Base-by-base conservation (phyloP, 352 stramenopile genomes). In the Globisporangium abappressorium region DNA sequence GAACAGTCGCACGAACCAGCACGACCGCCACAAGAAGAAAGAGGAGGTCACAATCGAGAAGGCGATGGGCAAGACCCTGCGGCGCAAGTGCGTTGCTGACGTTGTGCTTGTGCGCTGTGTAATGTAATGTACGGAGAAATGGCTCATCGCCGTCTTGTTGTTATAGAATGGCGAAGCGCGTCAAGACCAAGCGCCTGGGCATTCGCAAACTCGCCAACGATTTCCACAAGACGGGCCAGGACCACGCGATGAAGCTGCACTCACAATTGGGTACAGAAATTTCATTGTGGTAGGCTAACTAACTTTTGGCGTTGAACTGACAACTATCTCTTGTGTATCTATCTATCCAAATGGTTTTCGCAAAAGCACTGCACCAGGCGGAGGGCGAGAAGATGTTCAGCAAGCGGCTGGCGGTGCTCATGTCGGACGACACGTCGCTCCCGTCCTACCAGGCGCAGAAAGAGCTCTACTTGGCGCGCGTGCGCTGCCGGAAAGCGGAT, bases 331-430 rank as follows among this genome's bases (percentile, higher is more conserved):
- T 59, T 7, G 55, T 33, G 34, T 51, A 70, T 41, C 46, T 14
- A 33, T 26, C 22, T 60, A 4, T 15, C 61, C 55, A 53, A 47
- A 18, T 34, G 7, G 9, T 36, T 51, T 51, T 33, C 11, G 38
- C 24, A 46, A 18, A 59, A 92, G 86, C 78, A 5, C 66, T 94
- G 24, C 82, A 77, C 30, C 80, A 85, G 49, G 86, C 81, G 0
- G 75, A 92, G 54, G 75, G 79, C 20, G 86, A 92, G 53, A 80
- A 84, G 62, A 81, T 91, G 78, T 87, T 90, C 46, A 64, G 62
- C 61, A 90, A 76, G 64, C 73, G 82, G 1, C 64, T 91, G 36
- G 70, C 77, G 15, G 65, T 91, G 15, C 57, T 89, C 2, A 76
- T 88, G 63, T 72, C 78, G 1, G 77, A 90, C 54, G 80, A 92